Evolutionary conservation across 768 basidiomycete species (phyloP).

Genomic region (Naganishia antarctica): DNA sequence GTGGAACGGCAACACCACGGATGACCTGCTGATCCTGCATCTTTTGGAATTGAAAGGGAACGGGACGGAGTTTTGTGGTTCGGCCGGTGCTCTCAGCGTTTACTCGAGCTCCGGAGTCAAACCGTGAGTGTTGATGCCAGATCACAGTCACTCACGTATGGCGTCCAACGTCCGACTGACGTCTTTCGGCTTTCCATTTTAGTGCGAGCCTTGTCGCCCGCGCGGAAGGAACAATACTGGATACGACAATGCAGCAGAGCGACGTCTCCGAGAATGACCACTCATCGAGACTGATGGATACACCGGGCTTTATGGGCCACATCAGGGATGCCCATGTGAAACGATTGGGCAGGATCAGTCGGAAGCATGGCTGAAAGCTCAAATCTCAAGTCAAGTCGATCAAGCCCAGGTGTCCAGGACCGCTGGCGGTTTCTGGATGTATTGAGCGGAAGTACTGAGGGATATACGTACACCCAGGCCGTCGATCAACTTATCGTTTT

Average conservation of each 20-base stretch:
- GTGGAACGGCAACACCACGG: no score
- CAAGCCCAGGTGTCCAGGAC: no score
- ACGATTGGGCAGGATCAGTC: not conserved
- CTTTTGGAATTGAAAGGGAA: constrained; percentile 31
- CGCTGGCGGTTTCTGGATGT: no score
- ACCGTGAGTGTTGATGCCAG: not conserved
- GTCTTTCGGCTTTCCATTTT: no score
- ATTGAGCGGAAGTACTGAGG: no score
- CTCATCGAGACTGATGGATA: not conserved
- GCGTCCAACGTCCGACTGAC: no score
- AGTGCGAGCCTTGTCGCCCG: no score
- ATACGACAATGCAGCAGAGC: not conserved
- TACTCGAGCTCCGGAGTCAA: constrained; percentile 23
- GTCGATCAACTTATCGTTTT: no score
- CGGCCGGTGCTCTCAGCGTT: constrained; percentile 25
- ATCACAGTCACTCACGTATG: no score
- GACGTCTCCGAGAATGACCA: not conserved
- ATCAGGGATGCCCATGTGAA: not conserved
- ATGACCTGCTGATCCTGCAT: constrained; percentile 5
- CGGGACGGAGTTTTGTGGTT: constrained; percentile 32
- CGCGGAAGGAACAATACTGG: no score
- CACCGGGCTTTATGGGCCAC: not conserved
- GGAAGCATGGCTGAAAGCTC: not conserved
- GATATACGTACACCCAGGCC: no score
- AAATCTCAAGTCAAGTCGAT: no score